phyloP scores from a whole-genome alignment of 1,139 yeast species.

The Zygosaccharomyces pseudobailii region DNA sequence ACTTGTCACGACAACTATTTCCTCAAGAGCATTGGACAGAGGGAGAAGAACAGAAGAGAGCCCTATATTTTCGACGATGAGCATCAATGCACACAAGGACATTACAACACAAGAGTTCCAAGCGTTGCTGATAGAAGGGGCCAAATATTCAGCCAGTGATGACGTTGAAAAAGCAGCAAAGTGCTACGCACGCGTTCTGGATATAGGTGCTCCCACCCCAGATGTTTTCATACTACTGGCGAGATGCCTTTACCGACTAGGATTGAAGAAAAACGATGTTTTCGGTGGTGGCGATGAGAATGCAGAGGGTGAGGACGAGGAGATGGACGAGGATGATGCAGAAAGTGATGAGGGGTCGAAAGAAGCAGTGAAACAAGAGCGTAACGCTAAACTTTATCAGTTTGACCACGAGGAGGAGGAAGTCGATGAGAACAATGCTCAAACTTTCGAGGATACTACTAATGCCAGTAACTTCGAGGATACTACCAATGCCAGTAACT shows the following conservation, averaged over 20 bases:
- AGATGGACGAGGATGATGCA: constrained; percentile 17
- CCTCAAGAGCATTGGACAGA: not conserved
- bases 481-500: constrained; percentile 26
- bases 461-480: constrained; percentile 33
- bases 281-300: constrained; percentile 51
- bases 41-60: not conserved
- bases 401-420: constrained; percentile 50
- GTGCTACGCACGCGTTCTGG: constrained; percentile 73
- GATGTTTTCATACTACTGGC: constrained; percentile 81
- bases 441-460: constrained; percentile 32
- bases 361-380: constrained; percentile 23
- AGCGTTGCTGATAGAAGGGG: constrained; percentile 52
- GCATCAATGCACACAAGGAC: not conserved
- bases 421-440: constrained; percentile 29
- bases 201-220: constrained; percentile 44
- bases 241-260: constrained; percentile 71
- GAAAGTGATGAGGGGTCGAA: constrained; percentile 24
- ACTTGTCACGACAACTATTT: not conserved
- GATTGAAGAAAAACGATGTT: constrained; percentile 72
- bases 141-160: constrained; percentile 56
- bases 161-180: constrained; percentile 68
- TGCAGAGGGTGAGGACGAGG: constrained; percentile 18
- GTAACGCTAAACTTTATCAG: constrained; percentile 45
- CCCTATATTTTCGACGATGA: not conserved
- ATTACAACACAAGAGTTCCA: constrained; percentile 17